phyloP scores from a whole-genome alignment of 805 yeast species.

The Saturnispora gosingensis region DNA sequence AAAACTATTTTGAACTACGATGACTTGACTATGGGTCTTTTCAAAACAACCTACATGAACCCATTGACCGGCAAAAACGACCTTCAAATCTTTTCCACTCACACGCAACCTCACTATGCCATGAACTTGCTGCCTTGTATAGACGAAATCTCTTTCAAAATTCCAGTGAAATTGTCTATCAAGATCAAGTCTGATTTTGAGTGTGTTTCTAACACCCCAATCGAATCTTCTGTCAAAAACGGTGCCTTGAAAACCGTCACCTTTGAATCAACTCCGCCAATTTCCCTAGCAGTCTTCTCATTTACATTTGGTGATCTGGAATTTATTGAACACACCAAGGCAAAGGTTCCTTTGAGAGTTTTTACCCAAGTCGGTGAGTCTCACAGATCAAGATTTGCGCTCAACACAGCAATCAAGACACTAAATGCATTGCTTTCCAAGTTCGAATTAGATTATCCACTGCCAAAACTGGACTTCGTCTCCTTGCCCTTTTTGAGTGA shows the following conservation, averaged over 20 bases:
- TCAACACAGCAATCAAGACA: slow-evolving; percentile 37
- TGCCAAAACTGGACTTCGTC: slow-evolving; percentile 56
- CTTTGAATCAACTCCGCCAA: slow-evolving; percentile 48
- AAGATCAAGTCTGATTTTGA: slow-evolving; percentile 37
- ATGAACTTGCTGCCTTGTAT: slow-evolving; percentile 57
- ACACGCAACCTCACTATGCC: slow-evolving; percentile 61
- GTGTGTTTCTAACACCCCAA: slow-evolving; percentile 42
- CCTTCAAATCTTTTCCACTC: slow-evolving; percentile 54
- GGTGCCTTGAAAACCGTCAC: slow-evolving; percentile 26
- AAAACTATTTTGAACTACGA: slow-evolving; percentile 40
- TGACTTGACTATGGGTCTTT: slow-evolving; percentile 56
- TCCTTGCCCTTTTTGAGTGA: slow-evolving; percentile 64
- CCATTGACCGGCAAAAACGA: slow-evolving; percentile 39
- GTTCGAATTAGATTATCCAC: slow-evolving; percentile 42
- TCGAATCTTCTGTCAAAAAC: slow-evolving; percentile 20
- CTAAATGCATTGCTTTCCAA: slow-evolving; percentile 40
- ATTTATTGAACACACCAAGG: slow-evolving; percentile 29
- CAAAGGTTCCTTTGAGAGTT: slow-evolving; percentile 39
- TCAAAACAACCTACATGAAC: slow-evolving; percentile 56
- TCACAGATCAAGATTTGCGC: slow-evolving; percentile 38
- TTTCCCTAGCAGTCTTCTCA: slow-evolving; percentile 57
- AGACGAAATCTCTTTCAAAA: slow-evolving; percentile 53
- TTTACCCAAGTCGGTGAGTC: slow-evolving; percentile 49
- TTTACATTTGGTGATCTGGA: slow-evolving; percentile 65
- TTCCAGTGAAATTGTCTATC: slow-evolving; percentile 40